Evolutionary conservation across 1,139 yeast species (phyloP).

Genomic region (Taiozyma sp.): DNA sequence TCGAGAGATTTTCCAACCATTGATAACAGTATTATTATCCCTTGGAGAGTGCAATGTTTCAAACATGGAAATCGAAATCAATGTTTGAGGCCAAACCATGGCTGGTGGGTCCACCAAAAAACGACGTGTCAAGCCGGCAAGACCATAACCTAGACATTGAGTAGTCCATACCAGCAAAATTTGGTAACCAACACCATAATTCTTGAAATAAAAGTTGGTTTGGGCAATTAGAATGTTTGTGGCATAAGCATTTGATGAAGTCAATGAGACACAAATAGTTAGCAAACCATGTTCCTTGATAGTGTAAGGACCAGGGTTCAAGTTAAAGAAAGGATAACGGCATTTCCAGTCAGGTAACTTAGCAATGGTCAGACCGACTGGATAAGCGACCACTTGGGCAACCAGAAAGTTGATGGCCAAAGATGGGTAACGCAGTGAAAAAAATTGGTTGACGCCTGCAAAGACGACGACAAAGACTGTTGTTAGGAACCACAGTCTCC

Average conservation of each 20-base stretch:
- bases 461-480: conserved; percentile 45
- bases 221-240: conserved; percentile 55
- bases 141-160: conserved; percentile 53
- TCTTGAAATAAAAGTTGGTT: conserved; percentile 41
- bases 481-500: conserved; percentile 46
- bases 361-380: conserved; percentile 41
- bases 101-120: conserved; percentile 32
- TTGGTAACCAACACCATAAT: conserved; percentile 35
- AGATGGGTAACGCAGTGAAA: conserved; percentile 44
- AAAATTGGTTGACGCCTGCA: conserved; percentile 46
- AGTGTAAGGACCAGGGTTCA: conserved; percentile 54
- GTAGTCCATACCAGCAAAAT: conserved; percentile 48
- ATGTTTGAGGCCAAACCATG: conserved; percentile 38
- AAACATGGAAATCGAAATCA: conserved; percentile 33
- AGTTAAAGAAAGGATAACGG: conserved; percentile 25
- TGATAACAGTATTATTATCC: conserved; percentile 24
- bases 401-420: conserved; percentile 42
- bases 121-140: conserved; percentile 44
- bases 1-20: conserved; percentile 44
- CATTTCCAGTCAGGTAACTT: conserved; percentile 33
- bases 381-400: conserved; percentile 48
- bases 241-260: conserved; percentile 49
- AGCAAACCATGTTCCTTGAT: conserved; percentile 57
- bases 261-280: conserved; percentile 49
- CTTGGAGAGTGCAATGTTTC: conserved; percentile 31